These are phyloP conservation scores for Hypoxylon sp. DNA, from an alignment of 2,329 filamentous ascomycete genomes.

Conservation along the genomic window DNA sequence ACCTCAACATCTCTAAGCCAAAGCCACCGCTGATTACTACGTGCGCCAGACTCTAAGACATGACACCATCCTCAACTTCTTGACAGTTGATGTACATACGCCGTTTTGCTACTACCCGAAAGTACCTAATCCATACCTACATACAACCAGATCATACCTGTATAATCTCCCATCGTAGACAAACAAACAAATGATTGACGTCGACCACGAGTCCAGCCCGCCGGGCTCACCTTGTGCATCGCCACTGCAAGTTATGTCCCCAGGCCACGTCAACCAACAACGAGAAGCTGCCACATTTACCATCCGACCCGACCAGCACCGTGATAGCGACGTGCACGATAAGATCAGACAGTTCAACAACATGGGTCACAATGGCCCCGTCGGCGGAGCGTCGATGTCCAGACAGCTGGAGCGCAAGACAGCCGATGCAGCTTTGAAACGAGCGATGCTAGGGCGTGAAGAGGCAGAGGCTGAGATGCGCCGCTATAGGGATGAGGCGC, in stretches of 20 bases:
- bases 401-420: constrained; percentile 73
- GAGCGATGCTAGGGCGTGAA: constrained; percentile 75
- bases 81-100: constrained; percentile 15
- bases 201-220: constrained; percentile 43
- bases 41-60: constrained; percentile 5
- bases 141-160: constrained; percentile 5
- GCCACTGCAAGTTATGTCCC: constrained; percentile 48
- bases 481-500: constrained; percentile 70
- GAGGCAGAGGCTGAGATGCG: constrained; percentile 77
- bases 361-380: constrained; percentile 39
- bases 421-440: constrained; percentile 73
- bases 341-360: constrained; percentile 53
- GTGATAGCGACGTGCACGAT: constrained; percentile 52
- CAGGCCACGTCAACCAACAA: constrained; percentile 51
- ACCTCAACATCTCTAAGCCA: neutral
- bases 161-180: constrained; percentile 12
- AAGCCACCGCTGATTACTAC: constrained; percentile 17
- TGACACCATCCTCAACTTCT: constrained; percentile 18
- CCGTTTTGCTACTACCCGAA: neutral
- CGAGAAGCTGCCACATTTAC: constrained; percentile 39
- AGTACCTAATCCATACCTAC: constrained; percentile 6
- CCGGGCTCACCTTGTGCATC: constrained; percentile 44
- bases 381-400: constrained; percentile 51
- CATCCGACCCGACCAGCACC: constrained; percentile 33
- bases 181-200: constrained; percentile 38